Evolutionary conservation across 768 basidiomycete genomes (phyloP).

Genomic region (Chalciporus chontae): DNA sequence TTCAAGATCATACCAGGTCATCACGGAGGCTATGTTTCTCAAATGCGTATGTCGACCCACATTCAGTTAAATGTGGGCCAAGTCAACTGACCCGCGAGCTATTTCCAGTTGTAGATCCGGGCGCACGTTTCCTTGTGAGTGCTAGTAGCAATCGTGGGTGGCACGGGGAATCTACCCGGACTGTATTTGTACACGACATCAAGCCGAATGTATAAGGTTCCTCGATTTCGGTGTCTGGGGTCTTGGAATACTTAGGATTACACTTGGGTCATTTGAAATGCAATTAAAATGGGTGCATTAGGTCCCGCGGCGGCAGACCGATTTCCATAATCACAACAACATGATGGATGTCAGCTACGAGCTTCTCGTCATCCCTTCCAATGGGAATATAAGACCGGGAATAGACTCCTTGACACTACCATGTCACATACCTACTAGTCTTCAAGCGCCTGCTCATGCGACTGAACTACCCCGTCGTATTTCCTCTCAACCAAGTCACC

Average conservation of each 20-base stretch:
- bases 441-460: constrained; percentile 19
- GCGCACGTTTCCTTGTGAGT: constrained; percentile 80
- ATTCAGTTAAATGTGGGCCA: constrained; percentile 9
- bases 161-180: constrained; percentile 87
- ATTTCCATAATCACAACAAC: constrained; percentile 14
- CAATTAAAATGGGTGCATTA: constrained; percentile 30
- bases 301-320: constrained; percentile 32
- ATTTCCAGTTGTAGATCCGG: constrained; percentile 76
- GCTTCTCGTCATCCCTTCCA: constrained; percentile 33
- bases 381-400: constrained; percentile 30
- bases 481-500: constrained; percentile 34
- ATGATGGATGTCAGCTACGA: constrained; percentile 20
- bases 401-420: background rate
- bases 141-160: constrained; percentile 93
- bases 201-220: constrained; percentile 40
- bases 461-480: constrained; percentile 32
- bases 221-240: constrained; percentile 2
- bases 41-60: constrained; percentile 70
- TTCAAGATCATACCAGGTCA: constrained; percentile 97
- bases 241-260: constrained; percentile 25
- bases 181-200: constrained; percentile 89
- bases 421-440: constrained; percentile 21
- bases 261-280: constrained; percentile 31
- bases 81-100: constrained; percentile 22
- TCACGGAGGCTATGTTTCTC: constrained; percentile 90